A percentile compares a stretch with the other conserved stretches of the same genome.
Evolutionary conservation across 345 rosid genomes (phyloP).

Genomic region (Alliaria petiolata): DNA sequence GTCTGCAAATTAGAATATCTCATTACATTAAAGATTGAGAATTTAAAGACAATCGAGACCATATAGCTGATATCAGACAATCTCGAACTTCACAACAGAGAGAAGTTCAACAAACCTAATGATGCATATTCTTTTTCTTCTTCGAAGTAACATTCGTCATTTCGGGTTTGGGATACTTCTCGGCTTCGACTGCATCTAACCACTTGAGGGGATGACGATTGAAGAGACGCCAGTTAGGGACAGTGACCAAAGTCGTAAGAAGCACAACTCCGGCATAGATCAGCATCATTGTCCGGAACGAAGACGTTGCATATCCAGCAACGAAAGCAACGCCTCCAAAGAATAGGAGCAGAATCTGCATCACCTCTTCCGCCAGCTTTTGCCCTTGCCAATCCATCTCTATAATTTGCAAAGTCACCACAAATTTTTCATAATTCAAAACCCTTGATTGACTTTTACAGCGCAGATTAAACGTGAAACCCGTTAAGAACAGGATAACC

Average conservation of each 20-base stretch:
- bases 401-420: background rate
- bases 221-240: slow-evolving; percentile 83
- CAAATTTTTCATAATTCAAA: background rate
- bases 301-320: slow-evolving; percentile 49
- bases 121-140: slow-evolving; percentile 48
- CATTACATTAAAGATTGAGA: slow-evolving; percentile 1
- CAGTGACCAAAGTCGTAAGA: slow-evolving; percentile 51
- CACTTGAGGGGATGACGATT: slow-evolving; percentile 64
- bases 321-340: slow-evolving; percentile 51
- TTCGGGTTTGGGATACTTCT: slow-evolving; percentile 72
- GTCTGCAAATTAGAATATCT: background rate
- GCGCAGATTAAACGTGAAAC: background rate
- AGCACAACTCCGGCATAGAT: slow-evolving; percentile 62
- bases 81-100: background rate
- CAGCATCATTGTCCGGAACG: slow-evolving; percentile 59
- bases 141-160: slow-evolving; percentile 24
- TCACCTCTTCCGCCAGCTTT: slow-evolving; percentile 70
- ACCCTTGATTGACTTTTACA: background rate
- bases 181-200: slow-evolving; percentile 68
- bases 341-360: slow-evolving; percentile 63
- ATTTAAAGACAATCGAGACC: background rate
- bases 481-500: background rate
- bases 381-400: slow-evolving; percentile 96
- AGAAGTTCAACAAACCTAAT: slow-evolving; percentile 20
- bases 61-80: background rate